phyloP scores from a whole-genome alignment of 306 rosid genomes.

The Acacia acuminata region DNA sequence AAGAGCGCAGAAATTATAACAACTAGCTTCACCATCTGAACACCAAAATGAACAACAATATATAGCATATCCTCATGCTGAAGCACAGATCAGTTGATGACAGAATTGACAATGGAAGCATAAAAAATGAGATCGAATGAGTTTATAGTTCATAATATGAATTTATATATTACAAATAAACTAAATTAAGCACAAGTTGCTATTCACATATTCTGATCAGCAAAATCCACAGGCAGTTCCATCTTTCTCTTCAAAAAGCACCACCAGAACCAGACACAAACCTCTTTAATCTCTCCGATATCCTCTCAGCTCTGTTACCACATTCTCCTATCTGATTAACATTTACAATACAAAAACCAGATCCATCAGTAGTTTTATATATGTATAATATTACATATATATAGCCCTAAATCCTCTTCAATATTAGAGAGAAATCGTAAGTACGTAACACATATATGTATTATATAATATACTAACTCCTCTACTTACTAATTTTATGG shows the following conservation, averaged over 20 bases:
- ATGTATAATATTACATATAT: neutral
- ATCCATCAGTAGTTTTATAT: neutral
- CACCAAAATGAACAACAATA: neutral
- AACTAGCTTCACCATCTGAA: neutral
- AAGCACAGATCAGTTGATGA: neutral
- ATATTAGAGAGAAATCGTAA: neutral
- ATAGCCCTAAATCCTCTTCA: neutral
- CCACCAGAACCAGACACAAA: conserved; percentile 27
- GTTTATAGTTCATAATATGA: neutral
- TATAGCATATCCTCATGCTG: neutral
- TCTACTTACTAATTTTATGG: neutral
- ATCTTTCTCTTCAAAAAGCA: conserved; percentile 5
- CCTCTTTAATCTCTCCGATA: conserved; percentile 47
- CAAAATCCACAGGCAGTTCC: neutral
- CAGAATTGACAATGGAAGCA: neutral
- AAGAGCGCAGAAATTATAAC: neutral
- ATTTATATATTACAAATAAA: neutral
- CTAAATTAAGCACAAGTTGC: neutral
- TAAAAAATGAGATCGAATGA: neutral
- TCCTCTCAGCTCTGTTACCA: conserved; percentile 33
- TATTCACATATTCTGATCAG: neutral
- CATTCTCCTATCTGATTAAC: conserved; percentile 45
- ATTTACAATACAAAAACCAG: neutral
- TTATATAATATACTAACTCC: neutral
- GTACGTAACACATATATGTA: no score